Evolutionary conservation across 768 basidiomycete species (phyloP).

Genomic region (Psilocybe azurescens): DNA sequence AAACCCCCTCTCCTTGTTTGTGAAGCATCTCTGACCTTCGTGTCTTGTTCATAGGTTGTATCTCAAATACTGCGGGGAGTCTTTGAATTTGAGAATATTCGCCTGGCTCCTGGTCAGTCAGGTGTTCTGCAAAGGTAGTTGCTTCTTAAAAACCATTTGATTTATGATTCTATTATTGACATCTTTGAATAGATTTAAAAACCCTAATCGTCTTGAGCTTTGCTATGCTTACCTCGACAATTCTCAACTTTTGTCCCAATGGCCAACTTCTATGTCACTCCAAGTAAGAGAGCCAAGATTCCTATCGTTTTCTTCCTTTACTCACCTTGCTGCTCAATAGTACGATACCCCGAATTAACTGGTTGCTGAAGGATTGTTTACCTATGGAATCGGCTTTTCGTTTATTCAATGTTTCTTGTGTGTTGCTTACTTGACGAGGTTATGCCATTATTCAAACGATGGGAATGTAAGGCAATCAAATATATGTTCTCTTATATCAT

Average conservation of each 20-base stretch:
- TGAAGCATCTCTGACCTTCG: not conserved
- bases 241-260: constrained; percentile 56
- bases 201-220: constrained; percentile 51
- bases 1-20: constrained; percentile 2
- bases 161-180: not conserved
- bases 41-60: constrained; percentile 45
- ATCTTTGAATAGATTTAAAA: constrained; percentile 47
- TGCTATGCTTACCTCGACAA: constrained; percentile 61
- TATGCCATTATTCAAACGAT: too few relatives aligned
- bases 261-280: constrained; percentile 72
- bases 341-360: constrained; percentile 10
- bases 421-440: too few relatives aligned
- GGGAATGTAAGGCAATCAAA: not conserved
- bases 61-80: constrained; percentile 68
- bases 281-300: constrained; percentile 42
- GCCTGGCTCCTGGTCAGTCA: constrained; percentile 71
- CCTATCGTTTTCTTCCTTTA: not conserved
- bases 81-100: constrained; percentile 59
- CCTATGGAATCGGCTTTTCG: too few relatives aligned
- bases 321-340: not conserved
- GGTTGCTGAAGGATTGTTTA: not conserved
- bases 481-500: not conserved
- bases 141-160: not conserved
- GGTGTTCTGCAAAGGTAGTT: constrained; percentile 61
- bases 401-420: too few relatives aligned